These are phyloP conservation scores for Iris pallida DNA, from an alignment of 116 monocot genomes.

Conservation along the genomic window DNA sequence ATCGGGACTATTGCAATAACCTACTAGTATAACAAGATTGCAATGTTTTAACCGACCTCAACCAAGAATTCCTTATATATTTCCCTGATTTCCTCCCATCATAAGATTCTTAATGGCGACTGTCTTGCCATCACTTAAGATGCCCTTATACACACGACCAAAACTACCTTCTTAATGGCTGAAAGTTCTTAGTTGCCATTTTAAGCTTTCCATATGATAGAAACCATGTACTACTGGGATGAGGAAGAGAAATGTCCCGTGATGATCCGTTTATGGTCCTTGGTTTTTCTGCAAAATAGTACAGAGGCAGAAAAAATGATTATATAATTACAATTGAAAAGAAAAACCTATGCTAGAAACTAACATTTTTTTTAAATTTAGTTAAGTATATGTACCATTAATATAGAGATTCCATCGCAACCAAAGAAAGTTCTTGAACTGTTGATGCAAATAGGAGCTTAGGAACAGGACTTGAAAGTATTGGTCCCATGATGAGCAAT, in stretches of 20 bases:
- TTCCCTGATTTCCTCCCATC: constrained; percentile 78
- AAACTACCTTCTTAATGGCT: constrained; percentile 72
- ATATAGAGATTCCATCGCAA: too few relatives aligned
- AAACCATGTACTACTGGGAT: constrained; percentile 66
- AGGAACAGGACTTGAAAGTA: too few relatives aligned
- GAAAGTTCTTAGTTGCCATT: constrained; percentile 83
- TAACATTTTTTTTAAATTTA: too few relatives aligned
- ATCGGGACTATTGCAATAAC: constrained; percentile 63
- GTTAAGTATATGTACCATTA: too few relatives aligned
- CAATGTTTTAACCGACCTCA: constrained; percentile 86
- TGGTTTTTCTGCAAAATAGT: constrained; percentile 46
- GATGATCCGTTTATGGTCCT: constrained; percentile 32
- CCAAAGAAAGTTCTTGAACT: too few relatives aligned
- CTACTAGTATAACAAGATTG: constrained; percentile 87
- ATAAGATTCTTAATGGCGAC: constrained; percentile 91
- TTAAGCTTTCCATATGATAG: constrained; percentile 77
- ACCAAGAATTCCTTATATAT: constrained; percentile 88
- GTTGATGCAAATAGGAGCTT: too few relatives aligned
- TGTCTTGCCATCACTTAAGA: constrained; percentile 68
- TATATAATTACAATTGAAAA: too few relatives aligned
- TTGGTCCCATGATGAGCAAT: too few relatives aligned
- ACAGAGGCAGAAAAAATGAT: too few relatives aligned
- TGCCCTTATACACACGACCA: constrained; percentile 82
- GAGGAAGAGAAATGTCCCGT: constrained; percentile 50
- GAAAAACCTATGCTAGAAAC: too few relatives aligned